phyloP scores from a whole-genome alignment of 73 alveolate species.

The Breviolum minutum region DNA sequence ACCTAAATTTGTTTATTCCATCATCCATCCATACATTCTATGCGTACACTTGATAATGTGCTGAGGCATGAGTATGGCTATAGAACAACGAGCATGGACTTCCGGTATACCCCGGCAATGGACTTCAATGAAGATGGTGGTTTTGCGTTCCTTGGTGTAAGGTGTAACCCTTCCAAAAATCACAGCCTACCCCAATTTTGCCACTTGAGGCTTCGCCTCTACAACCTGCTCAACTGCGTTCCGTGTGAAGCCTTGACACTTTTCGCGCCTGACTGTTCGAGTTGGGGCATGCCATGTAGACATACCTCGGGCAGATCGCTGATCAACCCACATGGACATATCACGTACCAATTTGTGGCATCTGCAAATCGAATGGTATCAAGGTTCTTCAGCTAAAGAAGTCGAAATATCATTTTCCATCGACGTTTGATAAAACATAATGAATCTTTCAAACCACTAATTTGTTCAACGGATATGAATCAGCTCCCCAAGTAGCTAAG shows the following conservation, averaged over 20 bases:
- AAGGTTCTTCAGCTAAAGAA: neutral
- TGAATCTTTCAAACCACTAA: neutral
- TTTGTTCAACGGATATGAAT: neutral
- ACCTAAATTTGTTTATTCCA: neutral
- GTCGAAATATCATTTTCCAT: neutral
- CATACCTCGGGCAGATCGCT: neutral
- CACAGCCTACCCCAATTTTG: neutral
- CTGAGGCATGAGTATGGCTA: constrained; percentile 12
- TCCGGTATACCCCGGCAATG: neutral
- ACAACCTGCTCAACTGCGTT: neutral
- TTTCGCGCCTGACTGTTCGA: neutral
- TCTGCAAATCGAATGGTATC: neutral
- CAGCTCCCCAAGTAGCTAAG: neutral
- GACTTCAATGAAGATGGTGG: neutral
- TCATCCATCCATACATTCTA: neutral
- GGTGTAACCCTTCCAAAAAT: neutral
- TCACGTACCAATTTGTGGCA: neutral
- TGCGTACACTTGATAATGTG: neutral
- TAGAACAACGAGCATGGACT: neutral
- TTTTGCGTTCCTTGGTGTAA: neutral
- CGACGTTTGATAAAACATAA: neutral
- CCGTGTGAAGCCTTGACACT: neutral
- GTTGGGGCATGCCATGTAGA: constrained; percentile 13
- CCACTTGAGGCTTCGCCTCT: neutral
- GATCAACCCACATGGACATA: neutral